Percentiles rank a stretch among this genome's conserved stretches.
Conservation (phyloP, 2,329 filamentous ascomycete genomes). For the Diplodia sapinea region DNA sequence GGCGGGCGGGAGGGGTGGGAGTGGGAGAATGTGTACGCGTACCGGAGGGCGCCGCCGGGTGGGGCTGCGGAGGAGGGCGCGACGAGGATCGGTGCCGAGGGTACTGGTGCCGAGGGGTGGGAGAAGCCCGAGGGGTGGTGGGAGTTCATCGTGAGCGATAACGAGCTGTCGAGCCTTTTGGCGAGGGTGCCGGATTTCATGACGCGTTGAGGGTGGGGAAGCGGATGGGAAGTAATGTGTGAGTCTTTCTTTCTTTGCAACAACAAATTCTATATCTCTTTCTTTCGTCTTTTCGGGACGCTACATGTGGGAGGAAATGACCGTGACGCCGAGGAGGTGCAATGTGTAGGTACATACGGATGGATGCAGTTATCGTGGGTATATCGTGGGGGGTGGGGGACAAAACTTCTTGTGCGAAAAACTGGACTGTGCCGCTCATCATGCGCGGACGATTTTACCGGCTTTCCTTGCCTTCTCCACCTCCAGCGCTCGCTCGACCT, state of each 20-base stretch:
- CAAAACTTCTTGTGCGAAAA: not conserved
- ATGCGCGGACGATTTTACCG: constrained; percentile 3
- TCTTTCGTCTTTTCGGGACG: not conserved
- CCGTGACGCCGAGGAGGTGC: not conserved
- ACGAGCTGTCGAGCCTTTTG: constrained; percentile 8
- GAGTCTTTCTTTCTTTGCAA: too few relatives aligned
- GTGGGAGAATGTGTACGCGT: constrained; percentile 21
- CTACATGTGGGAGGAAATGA: not conserved
- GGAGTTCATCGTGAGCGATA: constrained; percentile 17
- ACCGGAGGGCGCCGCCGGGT: not conserved
- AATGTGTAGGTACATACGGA: not conserved
- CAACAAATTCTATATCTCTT: not conserved
- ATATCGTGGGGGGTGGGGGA: not conserved
- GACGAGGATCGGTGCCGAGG: constrained; percentile 3
- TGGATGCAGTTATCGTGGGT: constrained; percentile 3
- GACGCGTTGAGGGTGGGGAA: not conserved
- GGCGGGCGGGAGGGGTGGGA: not conserved
- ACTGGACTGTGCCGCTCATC: not conserved
- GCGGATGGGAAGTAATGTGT: too few relatives aligned
- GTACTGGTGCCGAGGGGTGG: not conserved
- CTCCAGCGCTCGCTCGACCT: constrained; percentile 16
- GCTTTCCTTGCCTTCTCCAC: constrained; percentile 24
- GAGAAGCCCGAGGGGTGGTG: constrained; percentile 17
- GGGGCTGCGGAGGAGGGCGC: not conserved
- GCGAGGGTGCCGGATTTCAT: constrained; percentile 12